phyloP scores from a whole-genome alignment of 805 yeast species.

The Ogataea glucozyma region DNA sequence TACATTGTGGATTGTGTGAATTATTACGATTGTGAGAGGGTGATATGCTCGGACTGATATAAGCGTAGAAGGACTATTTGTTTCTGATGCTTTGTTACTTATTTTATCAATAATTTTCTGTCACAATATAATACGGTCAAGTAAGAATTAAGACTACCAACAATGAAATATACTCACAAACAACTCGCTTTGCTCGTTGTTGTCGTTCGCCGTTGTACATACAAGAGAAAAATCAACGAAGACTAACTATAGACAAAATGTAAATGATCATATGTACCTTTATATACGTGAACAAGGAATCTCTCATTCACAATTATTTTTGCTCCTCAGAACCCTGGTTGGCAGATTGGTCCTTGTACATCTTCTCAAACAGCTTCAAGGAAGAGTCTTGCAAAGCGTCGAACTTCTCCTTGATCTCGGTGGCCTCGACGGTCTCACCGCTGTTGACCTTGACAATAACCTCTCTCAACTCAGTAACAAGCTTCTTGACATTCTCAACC shows the following conservation, averaged over 20 bases:
- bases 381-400: conserved; percentile 76
- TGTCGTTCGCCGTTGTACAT: no score
- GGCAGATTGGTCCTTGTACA: conserved; percentile 43
- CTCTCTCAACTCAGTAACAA: conserved; percentile 62
- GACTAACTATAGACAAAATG: conserved; percentile 16
- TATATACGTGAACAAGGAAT: neutral
- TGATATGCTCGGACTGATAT: no score
- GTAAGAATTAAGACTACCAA: no score
- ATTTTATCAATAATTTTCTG: conserved; percentile 2
- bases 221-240: conserved; percentile 10
- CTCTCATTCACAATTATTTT: conserved; percentile 13
- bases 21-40: conserved; percentile 51
- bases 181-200: no score
- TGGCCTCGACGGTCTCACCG: conserved; percentile 50
- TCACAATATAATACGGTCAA: conserved; percentile 9
- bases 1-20: conserved; percentile 43
- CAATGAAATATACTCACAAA: no score
- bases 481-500: conserved; percentile 50
- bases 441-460: conserved; percentile 59
- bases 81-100: no score
- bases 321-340: conserved; percentile 22
- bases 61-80: no score
- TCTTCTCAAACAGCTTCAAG: conserved; percentile 74
- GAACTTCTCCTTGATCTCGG: conserved; percentile 67
- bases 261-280: conserved; percentile 7